Evolutionary conservation across 352 stramenopile genomes (phyloP).

Genomic region (Globisporangium cederbergense): DNA sequence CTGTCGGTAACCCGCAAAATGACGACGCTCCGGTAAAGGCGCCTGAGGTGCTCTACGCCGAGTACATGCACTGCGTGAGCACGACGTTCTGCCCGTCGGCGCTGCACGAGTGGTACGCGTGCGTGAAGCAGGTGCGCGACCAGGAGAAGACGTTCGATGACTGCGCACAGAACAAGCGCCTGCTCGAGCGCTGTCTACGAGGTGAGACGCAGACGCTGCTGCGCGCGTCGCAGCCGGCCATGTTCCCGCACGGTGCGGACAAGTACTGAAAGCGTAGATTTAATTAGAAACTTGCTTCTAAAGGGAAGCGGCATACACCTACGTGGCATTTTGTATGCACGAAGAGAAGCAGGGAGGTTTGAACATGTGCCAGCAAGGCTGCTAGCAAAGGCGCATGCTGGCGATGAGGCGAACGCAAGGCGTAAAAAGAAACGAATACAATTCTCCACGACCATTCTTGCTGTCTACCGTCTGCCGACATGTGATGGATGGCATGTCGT

Average conservation of each 20-base stretch:
- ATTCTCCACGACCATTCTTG: neutral
- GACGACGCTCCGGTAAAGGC: slow-evolving; percentile 22
- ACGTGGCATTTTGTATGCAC: neutral
- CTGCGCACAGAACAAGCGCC: slow-evolving; percentile 46
- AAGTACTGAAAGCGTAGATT: neutral
- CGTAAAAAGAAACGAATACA: slow-evolving; percentile 2
- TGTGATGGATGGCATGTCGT: neutral
- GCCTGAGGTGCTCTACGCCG: slow-evolving; percentile 48
- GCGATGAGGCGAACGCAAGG: neutral
- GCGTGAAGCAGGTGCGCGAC: slow-evolving; percentile 41
- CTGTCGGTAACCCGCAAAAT: slow-evolving; percentile 17
- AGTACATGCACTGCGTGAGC: slow-evolving; percentile 63
- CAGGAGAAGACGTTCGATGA: slow-evolving; percentile 34
- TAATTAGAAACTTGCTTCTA: neutral
- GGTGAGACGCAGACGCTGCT: slow-evolving; percentile 63
- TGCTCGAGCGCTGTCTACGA: slow-evolving; percentile 77
- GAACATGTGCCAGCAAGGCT: neutral
- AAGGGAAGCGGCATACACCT: neutral
- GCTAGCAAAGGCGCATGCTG: neutral
- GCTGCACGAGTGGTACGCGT: slow-evolving; percentile 49
- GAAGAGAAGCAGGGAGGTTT: neutral
- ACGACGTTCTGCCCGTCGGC: slow-evolving; percentile 44
- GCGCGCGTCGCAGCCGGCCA: slow-evolving; percentile 51
- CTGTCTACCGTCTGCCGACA: neutral
- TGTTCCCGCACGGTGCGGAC: slow-evolving; percentile 34